phyloP scores from a whole-genome alignment of 2,329 filamentous ascomycete species.

The Orbilia oligospora region DNA sequence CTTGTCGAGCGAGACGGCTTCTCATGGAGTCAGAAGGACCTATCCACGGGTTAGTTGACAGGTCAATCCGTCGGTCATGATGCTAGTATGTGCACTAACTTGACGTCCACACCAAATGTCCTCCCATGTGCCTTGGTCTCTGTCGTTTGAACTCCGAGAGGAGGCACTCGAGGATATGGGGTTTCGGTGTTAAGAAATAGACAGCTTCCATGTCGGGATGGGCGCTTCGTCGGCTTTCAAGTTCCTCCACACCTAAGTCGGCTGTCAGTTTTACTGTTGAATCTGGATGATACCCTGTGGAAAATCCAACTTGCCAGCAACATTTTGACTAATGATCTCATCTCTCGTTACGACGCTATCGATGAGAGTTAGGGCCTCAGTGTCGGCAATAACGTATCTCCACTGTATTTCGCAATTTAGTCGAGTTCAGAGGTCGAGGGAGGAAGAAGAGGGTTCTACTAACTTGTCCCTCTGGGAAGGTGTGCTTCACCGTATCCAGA shows the following conservation, averaged over 20 bases:
- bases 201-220: slow-evolving; percentile 95
- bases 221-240: slow-evolving; percentile 85
- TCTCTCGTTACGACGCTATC: slow-evolving; percentile 94
- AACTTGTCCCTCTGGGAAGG: slow-evolving; percentile 42
- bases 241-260: slow-evolving; percentile 86
- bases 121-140: slow-evolving; percentile 77
- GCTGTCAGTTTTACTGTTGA: slow-evolving; percentile 61
- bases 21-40: slow-evolving; percentile 38
- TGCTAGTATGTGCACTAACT: slow-evolving; percentile 67
- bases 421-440: neutral
- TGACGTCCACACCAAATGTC: slow-evolving; percentile 87
- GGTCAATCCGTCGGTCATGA: slow-evolving; percentile 62
- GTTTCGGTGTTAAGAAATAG: slow-evolving; percentile 87
- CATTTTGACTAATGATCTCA: slow-evolving; percentile 95
- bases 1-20: slow-evolving; percentile 19
- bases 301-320: slow-evolving; percentile 80
- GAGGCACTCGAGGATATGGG: slow-evolving; percentile 92
- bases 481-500: slow-evolving; percentile 40
- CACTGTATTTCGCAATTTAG: slow-evolving; percentile 73
- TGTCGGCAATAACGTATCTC: slow-evolving; percentile 95
- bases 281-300: slow-evolving; percentile 28
- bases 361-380: slow-evolving; percentile 84
- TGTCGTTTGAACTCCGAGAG: slow-evolving; percentile 90
- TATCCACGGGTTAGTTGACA: slow-evolving; percentile 10
- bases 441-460: slow-evolving; percentile 21